Conservation (phyloP, 2,329 filamentous ascomycete genomes). For the Xylaria sp. region DNA sequence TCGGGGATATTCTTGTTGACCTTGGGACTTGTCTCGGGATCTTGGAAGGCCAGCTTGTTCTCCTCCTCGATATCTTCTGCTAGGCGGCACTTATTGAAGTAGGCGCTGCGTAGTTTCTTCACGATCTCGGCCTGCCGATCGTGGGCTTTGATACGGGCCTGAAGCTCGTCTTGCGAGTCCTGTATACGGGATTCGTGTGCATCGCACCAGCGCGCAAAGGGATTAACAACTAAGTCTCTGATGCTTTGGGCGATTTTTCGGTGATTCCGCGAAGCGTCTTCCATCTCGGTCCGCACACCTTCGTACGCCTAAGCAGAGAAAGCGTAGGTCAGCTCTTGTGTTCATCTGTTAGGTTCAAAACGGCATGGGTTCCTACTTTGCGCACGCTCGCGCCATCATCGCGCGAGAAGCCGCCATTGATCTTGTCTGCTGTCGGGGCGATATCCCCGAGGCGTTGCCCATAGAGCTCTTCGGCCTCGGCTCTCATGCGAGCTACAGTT, state of each 20-base stretch:
- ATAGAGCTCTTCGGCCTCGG: constrained; percentile 94
- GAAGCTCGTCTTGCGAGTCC: constrained; percentile 94
- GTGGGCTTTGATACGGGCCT: constrained; percentile 89
- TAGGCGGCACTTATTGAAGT: constrained; percentile 98
- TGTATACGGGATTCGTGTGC: constrained; percentile 91
- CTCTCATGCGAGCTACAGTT: constrained; percentile 90
- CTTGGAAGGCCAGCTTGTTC: constrained; percentile 97
- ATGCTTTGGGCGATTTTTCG: constrained; percentile 97
- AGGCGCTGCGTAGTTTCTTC: constrained; percentile 92
- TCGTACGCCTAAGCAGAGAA: constrained; percentile 79
- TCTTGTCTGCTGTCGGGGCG: constrained; percentile 81
- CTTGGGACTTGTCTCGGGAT: constrained; percentile 77
- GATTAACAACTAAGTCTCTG: constrained; percentile 92
- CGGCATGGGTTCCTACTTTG: constrained; percentile 73
- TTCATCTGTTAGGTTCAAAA: constrained; percentile 15
- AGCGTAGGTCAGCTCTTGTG: constrained; percentile 41
- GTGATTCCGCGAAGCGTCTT: constrained; percentile 88
- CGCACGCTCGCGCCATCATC: constrained; percentile 96
- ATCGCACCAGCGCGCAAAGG: constrained; percentile 96
- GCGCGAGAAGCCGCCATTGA: constrained; percentile 83
- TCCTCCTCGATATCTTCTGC: constrained; percentile 98
- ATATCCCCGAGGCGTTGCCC: constrained; percentile 85
- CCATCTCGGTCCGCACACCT: constrained; percentile 91
- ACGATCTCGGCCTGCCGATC: constrained; percentile 90
- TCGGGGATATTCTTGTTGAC: constrained; percentile 72